These are phyloP conservation scores for Biscogniauxia mediterranea DNA, from an alignment of 2,329 filamentous ascomycete species.

Conservation along the genomic window DNA sequence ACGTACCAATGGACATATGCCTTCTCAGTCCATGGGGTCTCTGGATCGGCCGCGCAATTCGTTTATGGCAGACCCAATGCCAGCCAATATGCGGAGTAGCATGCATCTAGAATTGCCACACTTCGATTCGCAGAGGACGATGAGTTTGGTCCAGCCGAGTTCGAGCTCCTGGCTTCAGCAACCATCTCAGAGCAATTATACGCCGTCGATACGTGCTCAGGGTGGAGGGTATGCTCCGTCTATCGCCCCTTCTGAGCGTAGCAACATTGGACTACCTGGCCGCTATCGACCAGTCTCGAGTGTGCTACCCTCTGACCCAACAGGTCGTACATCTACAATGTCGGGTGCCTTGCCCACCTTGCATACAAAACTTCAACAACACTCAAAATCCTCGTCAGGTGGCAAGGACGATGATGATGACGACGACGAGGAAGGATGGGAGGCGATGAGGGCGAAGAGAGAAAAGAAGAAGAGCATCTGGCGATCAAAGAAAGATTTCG, in stretches of 20 bases:
- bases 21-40: slow-evolving; percentile 44
- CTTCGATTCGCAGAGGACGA: slow-evolving; percentile 59
- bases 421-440: slow-evolving; percentile 67
- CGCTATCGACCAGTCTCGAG: slow-evolving; percentile 89
- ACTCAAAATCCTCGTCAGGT: slow-evolving; percentile 40
- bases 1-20: slow-evolving; percentile 38
- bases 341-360: slow-evolving; percentile 40
- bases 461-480: slow-evolving; percentile 67
- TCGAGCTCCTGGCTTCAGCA: slow-evolving; percentile 58
- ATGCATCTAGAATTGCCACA: slow-evolving; percentile 45
- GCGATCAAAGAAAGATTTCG: slow-evolving; percentile 58
- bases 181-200: slow-evolving; percentile 41
- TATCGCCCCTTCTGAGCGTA: slow-evolving; percentile 92
- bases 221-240: slow-evolving; percentile 75
- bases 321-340: slow-evolving; percentile 31
- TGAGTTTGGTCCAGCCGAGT: slow-evolving; percentile 80
- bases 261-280: slow-evolving; percentile 85
- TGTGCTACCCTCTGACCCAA: slow-evolving; percentile 39
- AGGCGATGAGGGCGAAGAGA: slow-evolving; percentile 66
- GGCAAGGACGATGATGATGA: slow-evolving; percentile 55
- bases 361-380: slow-evolving; percentile 39
- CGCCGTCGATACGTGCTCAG: slow-evolving; percentile 50
- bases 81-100: slow-evolving; percentile 40
- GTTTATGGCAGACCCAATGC: slow-evolving; percentile 22
- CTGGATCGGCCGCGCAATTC: slow-evolving; percentile 33